phyloP scores from a whole-genome alignment of 1,139 yeast genomes.

The Suhomyces kunorum region DNA sequence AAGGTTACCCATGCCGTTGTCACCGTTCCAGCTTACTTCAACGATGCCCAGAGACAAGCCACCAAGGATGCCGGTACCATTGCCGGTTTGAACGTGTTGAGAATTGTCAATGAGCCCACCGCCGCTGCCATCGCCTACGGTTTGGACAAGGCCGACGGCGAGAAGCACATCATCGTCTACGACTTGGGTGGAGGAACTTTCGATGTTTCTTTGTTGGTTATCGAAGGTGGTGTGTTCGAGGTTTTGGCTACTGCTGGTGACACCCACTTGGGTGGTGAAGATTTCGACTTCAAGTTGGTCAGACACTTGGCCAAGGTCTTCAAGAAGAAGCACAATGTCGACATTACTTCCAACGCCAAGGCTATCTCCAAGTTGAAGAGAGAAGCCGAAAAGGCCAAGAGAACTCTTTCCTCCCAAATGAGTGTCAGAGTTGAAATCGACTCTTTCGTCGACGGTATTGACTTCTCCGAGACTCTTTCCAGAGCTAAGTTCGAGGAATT shows the following conservation, averaged over 20 bases:
- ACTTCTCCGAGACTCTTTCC: conserved; percentile 86
- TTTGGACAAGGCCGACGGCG: conserved; percentile 70
- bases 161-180: conserved; percentile 51
- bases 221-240: conserved; percentile 56
- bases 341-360: conserved; percentile 70
- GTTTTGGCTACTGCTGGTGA: conserved; percentile 57
- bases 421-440: conserved; percentile 91
- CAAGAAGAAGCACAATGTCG: conserved; percentile 85
- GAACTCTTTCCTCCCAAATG: conserved; percentile 89
- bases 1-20: conserved; percentile 93
- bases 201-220: conserved; percentile 52
- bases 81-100: conserved; percentile 90
- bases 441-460: conserved; percentile 93
- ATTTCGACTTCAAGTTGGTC: conserved; percentile 87
- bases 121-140: conserved; percentile 99
- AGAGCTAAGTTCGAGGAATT: conserved; percentile 96
- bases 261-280: conserved; percentile 79
- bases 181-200: conserved; percentile 60
- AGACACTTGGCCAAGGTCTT: conserved; percentile 81
- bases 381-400: conserved; percentile 96
- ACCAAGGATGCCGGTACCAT: conserved; percentile 97
- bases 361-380: conserved; percentile 90
- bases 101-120: conserved; percentile 97
- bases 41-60: conserved; percentile 98
- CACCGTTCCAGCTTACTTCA: conserved; percentile 96